phyloP scores from a whole-genome alignment of 2,329 filamentous ascomycete genomes.

The Nemania sp. region DNA sequence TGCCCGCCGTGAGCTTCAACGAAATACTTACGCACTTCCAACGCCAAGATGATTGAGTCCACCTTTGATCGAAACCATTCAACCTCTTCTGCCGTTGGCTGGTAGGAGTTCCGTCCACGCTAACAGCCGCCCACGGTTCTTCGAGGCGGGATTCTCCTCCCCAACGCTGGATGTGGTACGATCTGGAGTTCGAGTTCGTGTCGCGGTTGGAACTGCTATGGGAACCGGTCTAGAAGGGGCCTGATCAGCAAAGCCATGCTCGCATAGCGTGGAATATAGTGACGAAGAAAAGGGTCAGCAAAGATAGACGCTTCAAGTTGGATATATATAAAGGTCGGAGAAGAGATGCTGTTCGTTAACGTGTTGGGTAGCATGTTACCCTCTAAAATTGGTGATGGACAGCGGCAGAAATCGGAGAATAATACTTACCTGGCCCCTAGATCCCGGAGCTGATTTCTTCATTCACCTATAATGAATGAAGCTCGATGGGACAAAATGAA shows the following conservation, averaged over 20 bases:
- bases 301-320: background rate
- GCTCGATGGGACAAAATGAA: background rate
- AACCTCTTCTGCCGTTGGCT: background rate
- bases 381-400: background rate
- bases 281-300: background rate
- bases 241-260: background rate
- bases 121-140: constrained; percentile 7
- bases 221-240: constrained; percentile 1
- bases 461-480: constrained; percentile 10
- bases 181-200: constrained; percentile 11
- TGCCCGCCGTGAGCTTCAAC: background rate
- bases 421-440: constrained; percentile 7
- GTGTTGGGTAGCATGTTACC: background rate
- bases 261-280: background rate
- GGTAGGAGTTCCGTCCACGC: background rate
- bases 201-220: constrained; percentile 8
- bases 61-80: constrained; percentile 18
- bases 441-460: background rate
- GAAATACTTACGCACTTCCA: constrained; percentile 10
- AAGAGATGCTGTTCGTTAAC: background rate
- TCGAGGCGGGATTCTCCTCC: constrained; percentile 10
- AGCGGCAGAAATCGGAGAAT: background rate
- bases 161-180: constrained; percentile 16
- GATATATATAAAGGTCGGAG: background rate
- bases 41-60: constrained; percentile 12